phyloP scores from a whole-genome alignment of 164 flowering plant genomes.

The Berberis vulgaris region DNA sequence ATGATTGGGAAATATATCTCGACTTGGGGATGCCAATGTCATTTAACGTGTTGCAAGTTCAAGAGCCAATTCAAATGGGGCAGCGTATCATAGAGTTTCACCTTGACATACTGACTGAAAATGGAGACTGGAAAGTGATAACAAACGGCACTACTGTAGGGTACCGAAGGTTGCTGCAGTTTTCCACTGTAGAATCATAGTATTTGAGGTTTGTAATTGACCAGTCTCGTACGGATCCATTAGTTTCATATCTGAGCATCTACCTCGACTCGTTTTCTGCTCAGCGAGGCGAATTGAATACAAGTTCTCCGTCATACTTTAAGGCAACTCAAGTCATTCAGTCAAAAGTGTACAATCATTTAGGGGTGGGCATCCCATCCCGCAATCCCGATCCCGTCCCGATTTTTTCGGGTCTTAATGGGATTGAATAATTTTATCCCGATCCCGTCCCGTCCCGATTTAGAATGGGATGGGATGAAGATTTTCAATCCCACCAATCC shows the following conservation, averaged over 20 bases:
- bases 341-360: slow-evolving; percentile 6
- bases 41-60: slow-evolving; percentile 71
- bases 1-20: slow-evolving; percentile 45
- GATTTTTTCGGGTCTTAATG: too few species aligned
- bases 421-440: too few species aligned
- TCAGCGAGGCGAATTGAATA: slow-evolving; percentile 8
- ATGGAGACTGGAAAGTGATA: slow-evolving; percentile 44
- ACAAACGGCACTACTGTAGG: slow-evolving; percentile 73
- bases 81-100: slow-evolving; percentile 61
- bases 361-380: too few species aligned
- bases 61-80: slow-evolving; percentile 94
- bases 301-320: slow-evolving; percentile 12
- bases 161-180: slow-evolving; percentile 53
- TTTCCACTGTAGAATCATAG: slow-evolving; percentile 37
- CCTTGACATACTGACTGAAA: slow-evolving; percentile 37
- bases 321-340: slow-evolving; percentile 31
- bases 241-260: slow-evolving; percentile 59
- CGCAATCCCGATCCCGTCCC: too few species aligned
- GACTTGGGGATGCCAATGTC: slow-evolving; percentile 30
- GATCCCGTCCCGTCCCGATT: too few species aligned
- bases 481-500: too few species aligned
- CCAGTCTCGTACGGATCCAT: slow-evolving; percentile 60
- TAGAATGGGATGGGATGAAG: too few species aligned
- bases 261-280: slow-evolving; percentile 46
- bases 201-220: slow-evolving; percentile 54